Conservation (phyloP, 2,329 filamentous ascomycete genomes). For the Tolypocladium paradoxum region DNA sequence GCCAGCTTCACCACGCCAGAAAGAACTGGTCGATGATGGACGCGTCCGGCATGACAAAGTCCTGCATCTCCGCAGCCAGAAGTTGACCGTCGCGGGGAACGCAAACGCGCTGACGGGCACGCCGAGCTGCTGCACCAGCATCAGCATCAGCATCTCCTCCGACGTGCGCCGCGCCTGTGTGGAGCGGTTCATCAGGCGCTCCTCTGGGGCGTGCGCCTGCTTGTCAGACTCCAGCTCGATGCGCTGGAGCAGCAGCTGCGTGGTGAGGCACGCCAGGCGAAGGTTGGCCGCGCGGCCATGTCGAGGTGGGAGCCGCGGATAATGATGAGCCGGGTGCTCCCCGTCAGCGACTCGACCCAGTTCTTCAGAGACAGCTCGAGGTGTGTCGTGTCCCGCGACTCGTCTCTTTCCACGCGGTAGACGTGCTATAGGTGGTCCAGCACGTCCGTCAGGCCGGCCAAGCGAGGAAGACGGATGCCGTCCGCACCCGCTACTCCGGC, state of each 20-base stretch:
- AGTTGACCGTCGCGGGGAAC: conserved; percentile 37
- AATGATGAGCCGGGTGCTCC: conserved; percentile 26
- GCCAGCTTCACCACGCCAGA: too few species aligned
- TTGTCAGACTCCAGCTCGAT: conserved; percentile 33
- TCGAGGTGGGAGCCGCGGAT: conserved; percentile 29
- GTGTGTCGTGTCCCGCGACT: conserved; percentile 13
- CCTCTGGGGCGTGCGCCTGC: conserved; percentile 10
- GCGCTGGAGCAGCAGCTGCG: conserved; percentile 34
- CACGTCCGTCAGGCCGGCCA: conserved; percentile 32
- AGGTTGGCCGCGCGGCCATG: conserved; percentile 36
- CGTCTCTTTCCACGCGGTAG: conserved; percentile 21
- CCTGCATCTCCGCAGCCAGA: conserved; percentile 29
- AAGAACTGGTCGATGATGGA: conserved; percentile 24
- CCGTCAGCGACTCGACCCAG: conserved; percentile 33
- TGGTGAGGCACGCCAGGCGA: conserved; percentile 37
- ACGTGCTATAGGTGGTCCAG: conserved; percentile 22
- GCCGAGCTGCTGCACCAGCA: conserved; percentile 31
- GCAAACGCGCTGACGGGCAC: conserved; percentile 36
- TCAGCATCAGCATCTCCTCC: conserved; percentile 37
- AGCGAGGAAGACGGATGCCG: conserved; percentile 31
- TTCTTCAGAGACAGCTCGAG: conserved; percentile 27
- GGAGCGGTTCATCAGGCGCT: conserved; percentile 19
- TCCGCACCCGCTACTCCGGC: conserved; percentile 8
- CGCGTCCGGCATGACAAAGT: conserved; percentile 19
- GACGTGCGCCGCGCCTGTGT: conserved; percentile 31